Base-by-base conservation (phyloP, 345 rosid species). In the Salix exigua region DNA sequence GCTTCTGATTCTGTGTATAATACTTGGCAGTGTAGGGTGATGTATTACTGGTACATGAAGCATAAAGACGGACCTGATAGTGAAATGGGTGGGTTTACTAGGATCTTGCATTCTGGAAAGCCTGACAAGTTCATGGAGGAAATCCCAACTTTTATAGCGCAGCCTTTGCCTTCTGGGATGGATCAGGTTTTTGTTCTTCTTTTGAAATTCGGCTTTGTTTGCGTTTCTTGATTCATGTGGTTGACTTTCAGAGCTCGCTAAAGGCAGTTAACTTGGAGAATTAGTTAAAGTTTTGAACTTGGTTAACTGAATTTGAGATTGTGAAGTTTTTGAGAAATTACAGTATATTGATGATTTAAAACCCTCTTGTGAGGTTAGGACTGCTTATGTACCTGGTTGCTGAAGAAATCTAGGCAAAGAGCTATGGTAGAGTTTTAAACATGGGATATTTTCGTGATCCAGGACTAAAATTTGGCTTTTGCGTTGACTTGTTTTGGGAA, bases 1-100 rank as follows among this genome's bases (percentile, higher is more conserved):
- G 92, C 99, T 8, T 96, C 98, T 2, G 90, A 90, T 73, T 92
- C 99, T 1, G 97, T 92, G 30, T 96, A 96, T 87, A 96, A 94
- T 67, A 91, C 97, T 0, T 94, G 99, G 99, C 99, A 96, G 89
- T 91, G 98, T 37, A 86, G 99, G 80, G 83, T 96, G 37, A 96
- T 94, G 99, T 94, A 96, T 75, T 96, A 94, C 82, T 96, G 99
- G 99, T 96, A 88, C 85, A 90, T 92, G 89, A 85, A 86, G 83
- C 85, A 83, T 78, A 79, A 82, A 82, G 70, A 85, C 19, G 92
- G 86, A 71, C 93, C 94, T 61, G 80, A 77, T 61, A 92, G 96
- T 30, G 95, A 85, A 64, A 96, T 94, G 99, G 99, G 97, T 33
- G 98, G 97, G 21, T 96, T 86, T 79, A 96, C 99, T 17, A 89